A percentile compares a stretch with the other conserved stretches of the same genome.
Conservation (phyloP, 2,329 filamentous ascomycete genomes). For the Cercospora zeae-maydis region DNA sequence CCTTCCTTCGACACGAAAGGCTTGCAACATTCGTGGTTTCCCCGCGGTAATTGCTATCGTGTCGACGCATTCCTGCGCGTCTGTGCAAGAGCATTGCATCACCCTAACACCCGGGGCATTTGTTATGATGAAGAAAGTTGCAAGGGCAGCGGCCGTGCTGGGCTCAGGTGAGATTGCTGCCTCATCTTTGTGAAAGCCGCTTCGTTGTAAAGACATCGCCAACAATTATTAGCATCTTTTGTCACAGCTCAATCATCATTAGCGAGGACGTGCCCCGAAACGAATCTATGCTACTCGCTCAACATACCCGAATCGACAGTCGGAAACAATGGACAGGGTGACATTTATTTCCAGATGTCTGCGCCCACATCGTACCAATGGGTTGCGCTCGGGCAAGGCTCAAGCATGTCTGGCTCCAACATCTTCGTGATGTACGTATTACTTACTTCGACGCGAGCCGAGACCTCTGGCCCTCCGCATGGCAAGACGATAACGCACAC, state of each 20-base stretch:
- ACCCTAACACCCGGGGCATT: background rate
- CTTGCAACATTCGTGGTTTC: background rate
- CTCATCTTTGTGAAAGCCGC: background rate
- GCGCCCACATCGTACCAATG: conserved; percentile 53
- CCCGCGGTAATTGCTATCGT: background rate
- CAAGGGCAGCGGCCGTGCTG: conserved; percentile 4
- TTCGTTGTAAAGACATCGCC: background rate
- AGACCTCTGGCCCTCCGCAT: background rate
- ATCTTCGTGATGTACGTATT: conserved; percentile 53
- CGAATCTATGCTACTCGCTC: conserved; percentile 47
- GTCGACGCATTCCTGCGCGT: background rate
- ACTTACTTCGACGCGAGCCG: background rate
- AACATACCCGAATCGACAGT: conserved; percentile 55
- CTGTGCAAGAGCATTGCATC: background rate
- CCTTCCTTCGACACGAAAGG: background rate
- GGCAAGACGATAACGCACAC: background rate
- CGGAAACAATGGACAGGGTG: conserved; percentile 46
- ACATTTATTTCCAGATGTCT: conserved; percentile 57
- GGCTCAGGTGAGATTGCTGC: conserved; percentile 10
- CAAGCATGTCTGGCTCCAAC: conserved; percentile 52
- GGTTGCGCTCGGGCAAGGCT: conserved; percentile 56
- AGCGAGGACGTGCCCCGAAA: conserved; percentile 23
- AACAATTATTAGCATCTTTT: background rate
- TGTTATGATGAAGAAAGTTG: conserved; percentile 11
- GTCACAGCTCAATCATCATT: conserved; percentile 21